These are phyloP conservation scores for Firmiana major DNA, from an alignment of 345 rosid genomes.

Conservation along the genomic window DNA sequence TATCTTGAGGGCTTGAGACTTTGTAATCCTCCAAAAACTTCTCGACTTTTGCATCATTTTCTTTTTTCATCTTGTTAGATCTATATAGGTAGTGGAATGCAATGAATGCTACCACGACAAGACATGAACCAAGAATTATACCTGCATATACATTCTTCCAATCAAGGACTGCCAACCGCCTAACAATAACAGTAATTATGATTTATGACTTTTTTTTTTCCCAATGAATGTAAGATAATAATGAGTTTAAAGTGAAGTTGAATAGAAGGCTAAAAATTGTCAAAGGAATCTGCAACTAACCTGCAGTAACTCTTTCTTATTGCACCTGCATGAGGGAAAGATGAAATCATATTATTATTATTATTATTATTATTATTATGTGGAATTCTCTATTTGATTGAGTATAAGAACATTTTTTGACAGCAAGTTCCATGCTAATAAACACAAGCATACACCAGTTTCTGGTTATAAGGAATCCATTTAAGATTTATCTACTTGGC, in stretches of 20 bases:
- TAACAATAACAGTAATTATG: background rate
- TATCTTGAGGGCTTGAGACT: conserved; percentile 21
- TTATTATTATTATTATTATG: background rate
- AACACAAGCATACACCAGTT: background rate
- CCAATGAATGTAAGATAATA: background rate
- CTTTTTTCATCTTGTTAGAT: background rate
- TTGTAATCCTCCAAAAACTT: conserved; percentile 19
- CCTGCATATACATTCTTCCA: background rate
- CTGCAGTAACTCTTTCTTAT: background rate
- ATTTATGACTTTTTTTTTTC: background rate
- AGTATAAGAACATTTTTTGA: background rate
- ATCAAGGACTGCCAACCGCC: background rate
- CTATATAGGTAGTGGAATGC: background rate
- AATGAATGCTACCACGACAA: background rate
- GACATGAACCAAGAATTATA: background rate
- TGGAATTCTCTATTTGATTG: background rate
- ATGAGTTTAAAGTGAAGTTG: background rate
- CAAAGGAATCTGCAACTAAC: background rate
- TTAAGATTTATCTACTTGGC: background rate
- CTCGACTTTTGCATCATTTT: conserved; percentile 10
- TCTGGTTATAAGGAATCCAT: background rate
- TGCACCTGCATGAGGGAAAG: background rate
- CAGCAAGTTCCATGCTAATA: background rate
- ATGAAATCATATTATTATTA: background rate
- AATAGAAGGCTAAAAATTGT: background rate